Evolutionary conservation across 2,329 filamentous ascomycete genomes (phyloP).

Genomic region (Curvularia eragrostidis): DNA sequence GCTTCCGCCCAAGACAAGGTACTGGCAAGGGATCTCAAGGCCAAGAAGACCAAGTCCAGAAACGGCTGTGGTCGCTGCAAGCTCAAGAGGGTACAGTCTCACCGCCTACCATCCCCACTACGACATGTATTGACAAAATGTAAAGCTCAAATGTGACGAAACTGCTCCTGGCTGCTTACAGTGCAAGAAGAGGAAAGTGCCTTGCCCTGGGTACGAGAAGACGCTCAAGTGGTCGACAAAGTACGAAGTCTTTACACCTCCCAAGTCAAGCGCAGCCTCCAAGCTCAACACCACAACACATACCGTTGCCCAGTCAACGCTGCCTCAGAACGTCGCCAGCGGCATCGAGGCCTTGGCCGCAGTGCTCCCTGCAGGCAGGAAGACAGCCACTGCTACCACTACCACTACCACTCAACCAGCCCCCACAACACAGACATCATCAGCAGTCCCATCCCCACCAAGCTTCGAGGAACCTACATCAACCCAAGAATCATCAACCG

Average conservation of each 20-base stretch:
- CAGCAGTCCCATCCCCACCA: constrained; percentile 27
- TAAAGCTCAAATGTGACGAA: constrained; percentile 55
- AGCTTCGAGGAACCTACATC: constrained; percentile 28
- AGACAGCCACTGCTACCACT: constrained; percentile 23
- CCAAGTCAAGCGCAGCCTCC: constrained; percentile 19
- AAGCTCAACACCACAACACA: constrained; percentile 15
- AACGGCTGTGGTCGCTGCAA: constrained; percentile 48
- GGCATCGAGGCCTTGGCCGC: constrained; percentile 48
- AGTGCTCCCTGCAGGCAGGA: constrained; percentile 43
- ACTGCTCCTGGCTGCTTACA: constrained; percentile 53
- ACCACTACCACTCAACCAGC: constrained; percentile 17
- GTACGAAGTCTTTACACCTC: constrained; percentile 54
- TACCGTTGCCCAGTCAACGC: constrained; percentile 18
- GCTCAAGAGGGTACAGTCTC: constrained; percentile 40
- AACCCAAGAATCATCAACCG: constrained; percentile 33
- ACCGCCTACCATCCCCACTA: neutral
- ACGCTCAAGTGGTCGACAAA: constrained; percentile 58
- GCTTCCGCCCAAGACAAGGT: constrained; percentile 37
- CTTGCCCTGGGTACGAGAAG: constrained; percentile 57
- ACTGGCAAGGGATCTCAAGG: constrained; percentile 36
- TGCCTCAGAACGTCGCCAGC: constrained; percentile 42
- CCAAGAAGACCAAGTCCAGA: constrained; percentile 47
- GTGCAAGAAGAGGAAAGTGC: constrained; percentile 52
- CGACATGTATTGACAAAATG: constrained; percentile 26
- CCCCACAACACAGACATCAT: constrained; percentile 25